A percentile compares a stretch with the other conserved stretches of the same genome.
These are phyloP conservation scores for Neurospora sp. DNA, from an alignment of 495 filamentous ascomycete species.

Conservation along the genomic window DNA sequence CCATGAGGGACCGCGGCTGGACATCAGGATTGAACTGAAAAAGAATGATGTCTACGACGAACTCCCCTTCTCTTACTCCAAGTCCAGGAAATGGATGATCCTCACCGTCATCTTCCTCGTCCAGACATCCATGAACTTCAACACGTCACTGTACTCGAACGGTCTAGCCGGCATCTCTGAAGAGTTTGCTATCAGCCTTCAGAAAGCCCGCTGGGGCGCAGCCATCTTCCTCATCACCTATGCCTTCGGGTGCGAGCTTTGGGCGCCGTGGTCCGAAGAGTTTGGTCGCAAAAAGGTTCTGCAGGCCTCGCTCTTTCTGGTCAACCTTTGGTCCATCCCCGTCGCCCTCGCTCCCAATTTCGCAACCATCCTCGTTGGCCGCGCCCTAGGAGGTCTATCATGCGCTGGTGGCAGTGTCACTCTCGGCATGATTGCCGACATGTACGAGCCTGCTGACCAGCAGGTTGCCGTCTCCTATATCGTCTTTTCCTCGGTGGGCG, in stretches of 20 bases:
- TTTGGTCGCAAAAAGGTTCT: conserved; percentile 65
- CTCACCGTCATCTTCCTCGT: conserved; percentile 64
- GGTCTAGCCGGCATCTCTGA: conserved; percentile 49
- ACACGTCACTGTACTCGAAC: conserved; percentile 63
- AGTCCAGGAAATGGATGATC: conserved; percentile 68
- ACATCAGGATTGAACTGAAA: conserved; percentile 44
- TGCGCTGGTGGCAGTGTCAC: conserved; percentile 74
- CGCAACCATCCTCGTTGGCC: conserved; percentile 52
- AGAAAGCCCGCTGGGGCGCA: conserved; percentile 56
- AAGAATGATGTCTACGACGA: conserved; percentile 55
- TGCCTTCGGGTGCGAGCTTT: conserved; percentile 72
- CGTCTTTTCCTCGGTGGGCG: conserved; percentile 66
- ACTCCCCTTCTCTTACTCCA: conserved; percentile 53
- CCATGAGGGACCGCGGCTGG: background rate
- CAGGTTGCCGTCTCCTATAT: conserved; percentile 65
- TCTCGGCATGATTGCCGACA: conserved; percentile 72
- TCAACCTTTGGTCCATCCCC: conserved; percentile 68
- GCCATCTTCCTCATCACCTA: conserved; percentile 64
- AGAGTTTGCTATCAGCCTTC: conserved; percentile 52
- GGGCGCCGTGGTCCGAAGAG: conserved; percentile 77
- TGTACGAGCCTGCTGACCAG: conserved; percentile 65
- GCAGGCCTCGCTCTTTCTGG: conserved; percentile 56
- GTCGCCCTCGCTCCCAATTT: conserved; percentile 64
- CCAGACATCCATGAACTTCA: conserved; percentile 81
- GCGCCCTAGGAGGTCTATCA: conserved; percentile 58